Percentiles rank a stretch among this genome's conserved stretches.
phyloP scores from a whole-genome alignment of 345 rosid genomes.

The Turritis glabra region DNA sequence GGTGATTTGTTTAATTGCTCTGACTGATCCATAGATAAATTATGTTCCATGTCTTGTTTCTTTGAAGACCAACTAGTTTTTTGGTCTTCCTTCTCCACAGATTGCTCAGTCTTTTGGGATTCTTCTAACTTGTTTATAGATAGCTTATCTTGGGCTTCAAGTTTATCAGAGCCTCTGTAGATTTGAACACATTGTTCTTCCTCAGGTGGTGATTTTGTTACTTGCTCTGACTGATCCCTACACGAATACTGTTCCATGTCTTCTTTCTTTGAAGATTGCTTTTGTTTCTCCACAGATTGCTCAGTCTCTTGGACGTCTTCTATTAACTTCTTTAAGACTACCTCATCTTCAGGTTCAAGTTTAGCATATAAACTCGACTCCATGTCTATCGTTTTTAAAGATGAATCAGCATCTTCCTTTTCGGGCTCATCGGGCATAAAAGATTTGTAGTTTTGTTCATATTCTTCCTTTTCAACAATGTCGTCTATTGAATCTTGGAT shows the following conservation, averaged over 20 bases:
- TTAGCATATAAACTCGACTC: slow-evolving; percentile 14
- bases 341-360: slow-evolving; percentile 4
- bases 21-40: not conserved
- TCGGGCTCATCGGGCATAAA: not conserved
- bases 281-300: slow-evolving; percentile 3
- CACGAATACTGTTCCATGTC: slow-evolving; percentile 1
- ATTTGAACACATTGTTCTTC: not conserved
- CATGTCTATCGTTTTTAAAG: not conserved
- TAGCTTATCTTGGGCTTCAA: not conserved
- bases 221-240: not conserved
- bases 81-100: slow-evolving; percentile 12
- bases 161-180: not conserved
- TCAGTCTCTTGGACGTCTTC: slow-evolving; percentile 12
- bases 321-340: not conserved
- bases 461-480: slow-evolving; percentile 25
- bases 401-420: slow-evolving; percentile 6
- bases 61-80: not conserved
- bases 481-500: slow-evolving; percentile 18
- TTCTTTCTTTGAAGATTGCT: slow-evolving; percentile 9
- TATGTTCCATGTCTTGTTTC: slow-evolving; percentile 13
- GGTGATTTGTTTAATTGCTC: slow-evolving; percentile 2
- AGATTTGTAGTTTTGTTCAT: slow-evolving; percentile 5
- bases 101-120: slow-evolving; percentile 2
- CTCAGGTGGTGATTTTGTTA: not conserved
- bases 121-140: not conserved